Evolutionary conservation across 2,329 filamentous ascomycete genomes (phyloP).

Genomic region (Diaporthe batatas): DNA sequence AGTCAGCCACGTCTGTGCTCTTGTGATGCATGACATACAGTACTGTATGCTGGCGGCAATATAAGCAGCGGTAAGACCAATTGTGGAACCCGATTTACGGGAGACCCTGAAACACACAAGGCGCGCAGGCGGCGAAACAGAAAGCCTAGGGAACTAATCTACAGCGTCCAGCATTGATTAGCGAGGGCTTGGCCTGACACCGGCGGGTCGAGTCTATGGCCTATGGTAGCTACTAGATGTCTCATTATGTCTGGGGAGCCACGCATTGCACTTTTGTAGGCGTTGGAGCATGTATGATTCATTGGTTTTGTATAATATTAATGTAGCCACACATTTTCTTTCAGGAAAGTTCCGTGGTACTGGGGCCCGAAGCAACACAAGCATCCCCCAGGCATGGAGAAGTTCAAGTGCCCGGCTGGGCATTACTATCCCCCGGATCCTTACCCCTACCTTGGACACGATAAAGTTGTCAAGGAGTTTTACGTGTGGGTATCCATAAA

Average conservation of each 20-base stretch:
- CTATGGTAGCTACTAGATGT: not conserved
- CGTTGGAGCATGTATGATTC: too few relatives aligned
- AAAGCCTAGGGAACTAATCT: not conserved
- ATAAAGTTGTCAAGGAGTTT: not conserved
- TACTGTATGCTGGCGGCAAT: not conserved
- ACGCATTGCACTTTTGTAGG: too few relatives aligned
- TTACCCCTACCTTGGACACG: not conserved
- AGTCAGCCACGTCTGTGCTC: constrained; percentile 25
- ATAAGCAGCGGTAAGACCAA: not conserved
- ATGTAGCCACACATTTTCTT: too few relatives aligned
- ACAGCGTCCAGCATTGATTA: not conserved
- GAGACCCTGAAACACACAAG: not conserved
- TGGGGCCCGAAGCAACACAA: not conserved
- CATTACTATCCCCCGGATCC: too few relatives aligned
- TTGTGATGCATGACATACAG: constrained; percentile 4
- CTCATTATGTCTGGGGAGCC: not conserved
- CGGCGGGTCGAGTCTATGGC: not conserved
- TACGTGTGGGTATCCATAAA: not conserved
- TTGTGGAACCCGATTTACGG: not conserved
- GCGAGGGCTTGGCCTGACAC: not conserved
- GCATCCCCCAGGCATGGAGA: not conserved
- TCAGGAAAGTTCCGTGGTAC: too few relatives aligned
- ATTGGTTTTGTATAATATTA: too few relatives aligned
- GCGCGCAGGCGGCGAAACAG: not conserved
- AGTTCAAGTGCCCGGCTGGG: too few relatives aligned